Conservation (phyloP, 2,329 filamentous ascomycete genomes). For the Penicillium sp. region DNA sequence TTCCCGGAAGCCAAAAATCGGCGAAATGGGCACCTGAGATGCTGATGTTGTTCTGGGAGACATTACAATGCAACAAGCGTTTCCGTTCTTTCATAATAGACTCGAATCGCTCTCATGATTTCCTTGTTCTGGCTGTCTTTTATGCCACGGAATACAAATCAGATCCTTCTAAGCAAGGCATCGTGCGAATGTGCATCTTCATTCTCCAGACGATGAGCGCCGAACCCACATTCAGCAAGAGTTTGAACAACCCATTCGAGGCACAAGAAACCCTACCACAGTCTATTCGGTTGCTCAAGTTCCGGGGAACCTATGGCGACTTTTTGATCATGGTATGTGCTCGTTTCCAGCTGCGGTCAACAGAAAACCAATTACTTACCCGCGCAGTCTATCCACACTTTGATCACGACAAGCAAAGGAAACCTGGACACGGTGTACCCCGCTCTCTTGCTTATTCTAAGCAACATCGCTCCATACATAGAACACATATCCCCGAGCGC, state of each 20-base stretch:
- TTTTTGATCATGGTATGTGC: slow-evolving; percentile 76
- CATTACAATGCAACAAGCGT: slow-evolving; percentile 94
- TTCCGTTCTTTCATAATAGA: slow-evolving; percentile 97
- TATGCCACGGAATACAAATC: slow-evolving; percentile 88
- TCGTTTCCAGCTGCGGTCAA: slow-evolving; percentile 1
- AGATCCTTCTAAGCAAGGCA: slow-evolving; percentile 83
- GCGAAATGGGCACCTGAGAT: slow-evolving; percentile 91
- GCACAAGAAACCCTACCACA: slow-evolving; percentile 83
- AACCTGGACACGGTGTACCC: slow-evolving; percentile 90
- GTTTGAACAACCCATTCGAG: slow-evolving; percentile 85
- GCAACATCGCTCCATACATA: slow-evolving; percentile 86
- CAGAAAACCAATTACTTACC: slow-evolving; percentile 27
- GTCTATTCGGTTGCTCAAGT: slow-evolving; percentile 78
- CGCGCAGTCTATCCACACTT: slow-evolving; percentile 77
- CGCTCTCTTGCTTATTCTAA: slow-evolving; percentile 85
- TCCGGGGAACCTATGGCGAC: slow-evolving; percentile 88
- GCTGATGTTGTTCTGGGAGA: slow-evolving; percentile 97
- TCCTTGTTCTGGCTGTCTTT: slow-evolving; percentile 85
- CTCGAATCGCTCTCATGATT: slow-evolving; percentile 89
- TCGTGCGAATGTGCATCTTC: slow-evolving; percentile 97
- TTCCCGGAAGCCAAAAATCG: slow-evolving; percentile 78
- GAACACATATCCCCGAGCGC: slow-evolving; percentile 74
- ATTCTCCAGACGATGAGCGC: slow-evolving; percentile 92
- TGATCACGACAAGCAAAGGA: slow-evolving; percentile 89
- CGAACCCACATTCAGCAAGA: slow-evolving; percentile 85